Conservation (phyloP, 2,329 filamentous ascomycete genomes). For the Dichotomopilus funicola region DNA sequence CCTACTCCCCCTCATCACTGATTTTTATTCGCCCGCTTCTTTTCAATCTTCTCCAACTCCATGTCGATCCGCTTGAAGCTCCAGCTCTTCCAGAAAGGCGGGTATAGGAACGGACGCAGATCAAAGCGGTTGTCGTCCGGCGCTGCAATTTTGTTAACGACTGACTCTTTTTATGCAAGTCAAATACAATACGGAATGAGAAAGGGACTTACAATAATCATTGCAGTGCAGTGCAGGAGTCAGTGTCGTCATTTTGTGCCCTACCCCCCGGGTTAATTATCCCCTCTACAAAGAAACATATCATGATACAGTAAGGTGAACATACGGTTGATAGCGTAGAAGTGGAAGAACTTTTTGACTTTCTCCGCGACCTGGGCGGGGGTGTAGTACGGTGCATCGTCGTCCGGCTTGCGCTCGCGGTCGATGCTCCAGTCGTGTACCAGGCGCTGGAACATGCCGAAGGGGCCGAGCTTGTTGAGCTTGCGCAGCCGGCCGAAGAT, state of each 20-base stretch:
- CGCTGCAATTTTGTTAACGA: constrained; percentile 15
- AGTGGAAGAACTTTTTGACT: constrained; percentile 41
- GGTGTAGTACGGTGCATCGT: constrained; percentile 27
- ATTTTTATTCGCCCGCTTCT: constrained; percentile 27
- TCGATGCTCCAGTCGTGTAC: constrained; percentile 39
- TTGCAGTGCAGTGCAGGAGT: constrained; percentile 50
- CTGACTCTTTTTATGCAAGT: not conserved
- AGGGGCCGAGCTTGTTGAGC: constrained; percentile 42
- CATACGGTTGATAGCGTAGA: constrained; percentile 53
- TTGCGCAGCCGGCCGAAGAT: constrained; percentile 36
- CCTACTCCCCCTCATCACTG: not conserved
- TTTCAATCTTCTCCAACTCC: constrained; percentile 35
- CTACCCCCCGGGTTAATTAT: constrained; percentile 39
- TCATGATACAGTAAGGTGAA: not conserved
- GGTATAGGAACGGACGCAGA: constrained; percentile 35
- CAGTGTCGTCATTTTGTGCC: constrained; percentile 59
- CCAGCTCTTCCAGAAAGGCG: constrained; percentile 30
- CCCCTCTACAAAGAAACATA: not conserved
- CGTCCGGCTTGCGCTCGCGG: constrained; percentile 25
- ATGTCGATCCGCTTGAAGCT: constrained; percentile 27
- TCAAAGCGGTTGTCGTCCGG: constrained; percentile 40
- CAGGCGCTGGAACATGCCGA: constrained; percentile 40
- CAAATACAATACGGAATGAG: too few relatives aligned
- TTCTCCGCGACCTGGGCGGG: constrained; percentile 41
- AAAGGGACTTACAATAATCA: constrained; percentile 19